Conservation (phyloP, 2,329 filamentous ascomycete species). For the Trichoderma semiorbis region DNA sequence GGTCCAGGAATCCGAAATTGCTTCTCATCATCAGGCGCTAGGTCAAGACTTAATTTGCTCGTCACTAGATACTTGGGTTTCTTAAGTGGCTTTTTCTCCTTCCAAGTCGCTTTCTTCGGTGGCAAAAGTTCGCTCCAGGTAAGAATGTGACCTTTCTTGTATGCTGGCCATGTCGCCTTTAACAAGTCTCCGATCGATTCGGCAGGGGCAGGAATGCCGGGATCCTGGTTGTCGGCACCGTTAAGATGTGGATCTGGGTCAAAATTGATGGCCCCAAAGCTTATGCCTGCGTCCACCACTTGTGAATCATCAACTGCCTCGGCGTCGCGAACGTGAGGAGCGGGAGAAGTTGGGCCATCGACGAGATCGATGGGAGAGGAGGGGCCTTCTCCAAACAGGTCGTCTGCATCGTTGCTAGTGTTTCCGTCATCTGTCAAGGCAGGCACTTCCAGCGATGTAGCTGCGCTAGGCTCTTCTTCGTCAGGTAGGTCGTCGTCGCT, state of each 20-base stretch:
- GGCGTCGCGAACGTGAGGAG: slow-evolving; percentile 40
- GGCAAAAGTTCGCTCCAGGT: slow-evolving; percentile 81
- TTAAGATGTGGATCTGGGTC: slow-evolving; percentile 43
- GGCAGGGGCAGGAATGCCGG: slow-evolving; percentile 63
- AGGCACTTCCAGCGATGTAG: slow-evolving; percentile 46
- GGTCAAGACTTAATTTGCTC: slow-evolving; percentile 82
- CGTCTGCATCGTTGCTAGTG: slow-evolving; percentile 59
- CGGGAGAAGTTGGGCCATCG: slow-evolving; percentile 43
- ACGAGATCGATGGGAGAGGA: slow-evolving; percentile 47
- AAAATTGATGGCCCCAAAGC: slow-evolving; percentile 46
- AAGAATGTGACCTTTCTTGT: slow-evolving; percentile 69
- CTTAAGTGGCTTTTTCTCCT: slow-evolving; percentile 74
- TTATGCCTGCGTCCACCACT: slow-evolving; percentile 31
- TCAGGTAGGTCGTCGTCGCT: slow-evolving; percentile 88
- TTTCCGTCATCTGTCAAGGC: slow-evolving; percentile 58
- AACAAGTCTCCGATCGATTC: slow-evolving; percentile 73
- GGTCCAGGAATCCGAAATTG: slow-evolving; percentile 72
- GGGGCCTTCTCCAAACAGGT: slow-evolving; percentile 64
- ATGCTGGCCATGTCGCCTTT: slow-evolving; percentile 76
- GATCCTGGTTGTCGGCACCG: slow-evolving; percentile 54
- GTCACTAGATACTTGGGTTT: slow-evolving; percentile 78
- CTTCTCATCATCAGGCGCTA: slow-evolving; percentile 83
- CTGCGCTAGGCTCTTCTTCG: slow-evolving; percentile 59
- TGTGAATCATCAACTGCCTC: slow-evolving; percentile 36
- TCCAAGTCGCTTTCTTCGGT: slow-evolving; percentile 72